Evolutionary conservation across 371 early-diverging fungal species (phyloP).

Genomic region (Phascolomyces articulosus): DNA sequence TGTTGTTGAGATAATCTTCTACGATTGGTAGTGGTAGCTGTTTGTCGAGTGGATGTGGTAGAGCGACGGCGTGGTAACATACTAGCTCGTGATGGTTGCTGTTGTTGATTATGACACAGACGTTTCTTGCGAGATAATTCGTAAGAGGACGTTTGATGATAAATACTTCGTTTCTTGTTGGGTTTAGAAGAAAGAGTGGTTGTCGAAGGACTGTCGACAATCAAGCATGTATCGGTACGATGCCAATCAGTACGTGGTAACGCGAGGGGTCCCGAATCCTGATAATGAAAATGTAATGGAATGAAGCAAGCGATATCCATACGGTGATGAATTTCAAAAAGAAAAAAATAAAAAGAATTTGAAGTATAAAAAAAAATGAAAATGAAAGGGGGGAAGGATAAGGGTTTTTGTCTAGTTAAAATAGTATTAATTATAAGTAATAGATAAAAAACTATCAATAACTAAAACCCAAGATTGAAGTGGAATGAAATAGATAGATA

Average conservation of each 20-base stretch:
- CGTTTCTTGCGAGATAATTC: not conserved
- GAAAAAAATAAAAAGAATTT: not conserved
- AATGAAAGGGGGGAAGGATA: not conserved
- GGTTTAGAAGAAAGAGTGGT: constrained; percentile 2
- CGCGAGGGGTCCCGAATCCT: constrained; percentile 6
- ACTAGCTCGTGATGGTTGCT: not conserved
- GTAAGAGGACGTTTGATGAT: not conserved
- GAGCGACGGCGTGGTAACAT: not conserved
- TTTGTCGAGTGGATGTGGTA: not conserved
- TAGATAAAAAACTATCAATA: no score
- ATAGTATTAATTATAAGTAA: no score
- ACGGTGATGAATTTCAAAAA: not conserved
- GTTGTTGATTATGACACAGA: not conserved
- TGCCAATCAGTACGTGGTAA: constrained; percentile 4
- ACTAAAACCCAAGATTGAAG: no score
- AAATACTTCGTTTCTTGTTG: not conserved
- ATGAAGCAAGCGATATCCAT: constrained; percentile 5
- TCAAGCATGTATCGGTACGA: constrained; percentile 2
- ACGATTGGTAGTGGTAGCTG: not conserved
- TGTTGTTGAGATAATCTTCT: not conserved
- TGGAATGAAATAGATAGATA: not conserved
- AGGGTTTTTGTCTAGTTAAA: no score
- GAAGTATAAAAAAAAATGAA: no score
- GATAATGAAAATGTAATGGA: constrained; percentile 3
- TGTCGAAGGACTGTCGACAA: not conserved